Evolutionary conservation across 768 basidiomycete genomes (phyloP), one percentile per base, ranked within the genome.

Genomic region (Mycena vulgaris): DNA sequence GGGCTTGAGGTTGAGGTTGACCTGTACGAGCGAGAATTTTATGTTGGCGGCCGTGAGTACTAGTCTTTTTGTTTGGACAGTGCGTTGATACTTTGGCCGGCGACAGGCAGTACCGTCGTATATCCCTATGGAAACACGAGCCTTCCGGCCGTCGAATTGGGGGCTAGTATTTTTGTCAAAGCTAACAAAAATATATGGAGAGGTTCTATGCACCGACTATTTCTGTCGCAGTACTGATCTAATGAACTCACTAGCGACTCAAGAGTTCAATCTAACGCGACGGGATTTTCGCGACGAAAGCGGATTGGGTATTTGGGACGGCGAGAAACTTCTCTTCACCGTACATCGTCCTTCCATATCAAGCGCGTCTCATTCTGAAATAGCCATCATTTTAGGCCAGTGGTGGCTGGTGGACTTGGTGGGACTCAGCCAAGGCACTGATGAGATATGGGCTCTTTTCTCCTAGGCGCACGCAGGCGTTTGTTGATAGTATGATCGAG

Each of bases 101-200:
- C 40, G 55, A 35, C 51, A 68, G 66, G 66, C 67, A 68, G 67
- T 59, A 68, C 67, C 35, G 35, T 62, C 5, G 60, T 62, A 0
- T 68, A 37, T 45, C 67, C 67, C 27, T 56, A 68, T 48, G 66
- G 31, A 1, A 80, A 88, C 51, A 78, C 81, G 5, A 85, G 81
- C 51, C 84, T 92, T 21, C 85, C 86, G 28, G 89, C 91, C 27
- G 80, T 95, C 28, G 97, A 98, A 76, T 84, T 97, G 1, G 97
- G 96, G 0, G 97, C 92, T 0, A 92, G 91, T n/a, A 92, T 97
- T 64, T 98, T 97, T 76, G 92, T 97, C 16, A 73, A 87, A 63
- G 88, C 85, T 6, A 96, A 98, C 82, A 90, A 84, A 70, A 88
- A 88, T 69, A 74, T 89, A 5, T 88, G 87, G 87, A 89, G 95